Evolutionary conservation across 352 stramenopile genomes (phyloP), one percentile per base, ranked within the genome.

Genomic region (Globisporangium barbulae): DNA sequence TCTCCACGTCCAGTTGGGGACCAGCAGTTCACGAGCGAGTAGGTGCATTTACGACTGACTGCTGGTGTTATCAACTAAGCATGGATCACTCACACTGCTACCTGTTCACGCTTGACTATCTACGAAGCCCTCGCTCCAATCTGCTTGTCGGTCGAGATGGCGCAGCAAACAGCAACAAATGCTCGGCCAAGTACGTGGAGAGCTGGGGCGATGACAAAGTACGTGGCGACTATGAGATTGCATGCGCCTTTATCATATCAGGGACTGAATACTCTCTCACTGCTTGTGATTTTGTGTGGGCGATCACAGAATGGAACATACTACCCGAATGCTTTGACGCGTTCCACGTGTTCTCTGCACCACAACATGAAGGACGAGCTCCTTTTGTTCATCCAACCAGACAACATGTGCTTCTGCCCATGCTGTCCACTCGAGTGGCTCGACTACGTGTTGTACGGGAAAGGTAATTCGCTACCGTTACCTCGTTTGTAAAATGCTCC

Each of bases 351-450:
- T 39, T 59, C 39, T n/a, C 53, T 73, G 45, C 67, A 80, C 19
- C 41, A 52, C 22, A 39, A 41, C 4, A 48, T 66, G 31, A 35
- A 22, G 1, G 63, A 76, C 8, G 53, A 69, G 25, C 54, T 65
- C 41, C 68, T 72, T 28, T 67, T 90, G 28, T 81, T 78, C 41
- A 56, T 78, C 39, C 50, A 78, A 17, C 61, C 64, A 7, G 70
- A 79, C 22, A 74, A 70, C 10, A 85, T 88, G 71, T 94, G 85
- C 68, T 94, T 81, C 54, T 94, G 85, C 49, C 74, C 85, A 0
- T 94, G 85, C 63, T 94, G 85, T 53, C 83, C 85, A 35, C 60
- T 86, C 1, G 85, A 94, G 63, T 94, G 85, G 85, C 65, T 94
- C 21, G 85, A 94, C 72, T 94, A 94, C 67, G 78, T 93, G 31